phyloP scores from a whole-genome alignment of 352 stramenopile genomes.

The Phytophthora capsici region DNA sequence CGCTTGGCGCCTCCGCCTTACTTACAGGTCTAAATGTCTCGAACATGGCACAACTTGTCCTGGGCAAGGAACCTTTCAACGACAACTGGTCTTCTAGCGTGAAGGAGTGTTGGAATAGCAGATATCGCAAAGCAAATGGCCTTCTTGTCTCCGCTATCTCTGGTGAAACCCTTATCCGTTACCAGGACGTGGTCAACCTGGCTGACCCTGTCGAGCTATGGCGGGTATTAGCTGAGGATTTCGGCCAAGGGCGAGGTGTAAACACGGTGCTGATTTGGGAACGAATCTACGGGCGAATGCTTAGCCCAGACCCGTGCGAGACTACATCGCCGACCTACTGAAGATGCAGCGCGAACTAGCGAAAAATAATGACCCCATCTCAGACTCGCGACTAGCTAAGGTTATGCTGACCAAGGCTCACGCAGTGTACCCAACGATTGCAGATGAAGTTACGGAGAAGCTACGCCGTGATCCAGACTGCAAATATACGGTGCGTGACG shows the following conservation, averaged over 20 bases:
- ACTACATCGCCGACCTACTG: constrained; percentile 4
- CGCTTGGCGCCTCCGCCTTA: not conserved
- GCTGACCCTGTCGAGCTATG: not conserved
- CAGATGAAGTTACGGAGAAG: constrained; percentile 4
- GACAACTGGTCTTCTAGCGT: not conserved
- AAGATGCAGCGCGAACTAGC: constrained; percentile 10
- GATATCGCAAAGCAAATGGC: not conserved
- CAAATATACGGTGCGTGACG: not conserved
- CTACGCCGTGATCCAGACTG: not conserved
- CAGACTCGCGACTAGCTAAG: constrained; percentile 1
- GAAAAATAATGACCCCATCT: constrained; percentile 5
- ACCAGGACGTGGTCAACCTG: not conserved
- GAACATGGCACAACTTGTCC: not conserved
- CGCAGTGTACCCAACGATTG: constrained; percentile 3
- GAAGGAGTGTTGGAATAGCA: not conserved
- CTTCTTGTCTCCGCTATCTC: not conserved
- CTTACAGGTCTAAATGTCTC: not conserved
- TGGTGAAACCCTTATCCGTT: not conserved
- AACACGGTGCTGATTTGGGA: constrained; percentile 1
- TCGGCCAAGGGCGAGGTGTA: not conserved
- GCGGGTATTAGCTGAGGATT: not conserved
- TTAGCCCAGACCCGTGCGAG: not conserved
- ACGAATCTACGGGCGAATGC: not conserved
- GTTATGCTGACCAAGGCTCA: constrained; percentile 6
- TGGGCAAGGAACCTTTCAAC: not conserved